Conservation (phyloP, 2,329 filamentous ascomycete species). For the Ascochyta rabiei region DNA sequence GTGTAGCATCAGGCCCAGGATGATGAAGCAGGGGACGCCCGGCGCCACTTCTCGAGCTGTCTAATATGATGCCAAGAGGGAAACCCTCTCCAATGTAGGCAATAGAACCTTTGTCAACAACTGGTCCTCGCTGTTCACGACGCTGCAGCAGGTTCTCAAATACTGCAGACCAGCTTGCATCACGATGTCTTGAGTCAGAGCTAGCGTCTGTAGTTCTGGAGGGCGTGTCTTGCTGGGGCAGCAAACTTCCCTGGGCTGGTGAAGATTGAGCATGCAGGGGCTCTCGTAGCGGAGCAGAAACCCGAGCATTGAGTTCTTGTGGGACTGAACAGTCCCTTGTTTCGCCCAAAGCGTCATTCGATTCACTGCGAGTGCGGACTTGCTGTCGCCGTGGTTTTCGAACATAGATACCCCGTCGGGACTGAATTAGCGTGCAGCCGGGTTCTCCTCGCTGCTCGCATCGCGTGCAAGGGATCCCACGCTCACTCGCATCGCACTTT, state of each 20-base stretch:
- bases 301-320: neutral
- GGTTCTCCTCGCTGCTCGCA: conserved; percentile 7
- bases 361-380: neutral
- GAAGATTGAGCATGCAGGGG: neutral
- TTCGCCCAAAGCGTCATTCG: neutral
- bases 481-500: conserved; percentile 13
- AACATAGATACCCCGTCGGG: conserved; percentile 11
- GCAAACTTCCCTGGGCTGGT: neutral
- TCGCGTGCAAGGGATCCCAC: conserved; percentile 7
- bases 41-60: neutral
- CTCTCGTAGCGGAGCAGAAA: neutral
- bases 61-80: conserved; percentile 2
- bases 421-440: conserved; percentile 4
- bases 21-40: conserved; percentile 5
- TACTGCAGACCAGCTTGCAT: conserved; percentile 9
- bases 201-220: neutral
- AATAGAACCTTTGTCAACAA: conserved; percentile 7
- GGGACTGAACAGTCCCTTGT: neutral
- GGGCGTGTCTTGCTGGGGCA: neutral
- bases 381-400: conserved; percentile 10
- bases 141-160: conserved; percentile 3
- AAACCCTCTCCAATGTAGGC: conserved; percentile 10
- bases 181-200: neutral
- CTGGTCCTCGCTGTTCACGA: neutral
- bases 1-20: neutral